Base-by-base conservation (phyloP, 768 basidiomycete genomes). In the Suillus occidentalis region DNA sequence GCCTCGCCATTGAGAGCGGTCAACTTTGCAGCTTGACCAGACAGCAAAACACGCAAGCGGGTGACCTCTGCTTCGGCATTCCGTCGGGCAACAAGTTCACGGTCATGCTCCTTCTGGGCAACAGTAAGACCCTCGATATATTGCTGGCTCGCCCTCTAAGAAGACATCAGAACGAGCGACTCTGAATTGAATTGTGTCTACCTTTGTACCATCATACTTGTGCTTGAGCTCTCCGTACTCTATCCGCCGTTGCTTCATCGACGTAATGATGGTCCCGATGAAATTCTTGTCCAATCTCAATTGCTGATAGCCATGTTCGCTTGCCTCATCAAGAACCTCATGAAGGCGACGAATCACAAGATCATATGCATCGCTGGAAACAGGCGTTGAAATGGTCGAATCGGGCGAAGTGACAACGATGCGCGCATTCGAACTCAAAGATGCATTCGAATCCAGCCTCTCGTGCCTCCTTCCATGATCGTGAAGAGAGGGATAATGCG, bases 51-150 rank as follows among this genome's bases (percentile, higher is more conserved):
- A 50, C 93, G 82, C 31, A 99, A 80, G 49, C 92, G 85, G 28
- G 90, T 90, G 64, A 98, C 92, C 78, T 98, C 95, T 0, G 92
- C 89, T 77, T 99, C 95, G 1, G 93, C 91, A 67, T 98, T 95
- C 20, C 93, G 87, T 22, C 97, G 86, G 25, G 89, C 87, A 64
- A 91, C 89, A 42, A 95, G 83, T 76, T 99, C 97, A 60, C 87
- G 87, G 72, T 98, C 96, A 73, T 97, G 98, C 73, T 99, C 97
- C 50, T 90, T 89, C 70, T 95, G 92, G 2, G 97, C 95, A 31
- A 96, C 95, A 0, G 89, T 89, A 49, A 99, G 81, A 49, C 97
- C 97, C 67, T 95, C 91, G 63, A 95, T 92, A 66, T 92, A 96
- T 68, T 94, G 92, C 68, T 92, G 91, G 73, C 94, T 97, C 57